Percentiles rank a stretch among this genome's conserved stretches.
Evolutionary conservation across 495 filamentous ascomycete genomes (phyloP).

Genomic region (Penicillium dipodomyicola): DNA sequence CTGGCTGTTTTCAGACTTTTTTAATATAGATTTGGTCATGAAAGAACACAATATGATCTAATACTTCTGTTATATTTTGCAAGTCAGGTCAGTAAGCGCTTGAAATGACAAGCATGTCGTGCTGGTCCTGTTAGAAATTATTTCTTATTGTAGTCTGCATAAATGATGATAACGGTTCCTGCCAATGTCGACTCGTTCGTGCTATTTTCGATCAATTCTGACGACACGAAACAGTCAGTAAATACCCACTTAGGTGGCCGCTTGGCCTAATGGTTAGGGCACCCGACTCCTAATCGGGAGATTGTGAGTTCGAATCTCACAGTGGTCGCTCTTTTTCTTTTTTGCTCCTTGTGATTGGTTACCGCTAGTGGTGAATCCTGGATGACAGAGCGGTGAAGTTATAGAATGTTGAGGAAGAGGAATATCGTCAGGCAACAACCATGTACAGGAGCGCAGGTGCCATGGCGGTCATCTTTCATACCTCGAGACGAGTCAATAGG

Average conservation of each 20-base stretch:
- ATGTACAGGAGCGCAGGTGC: too few species aligned
- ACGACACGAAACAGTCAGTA: too few species aligned
- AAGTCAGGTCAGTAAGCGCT: background rate
- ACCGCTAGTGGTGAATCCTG: too few species aligned
- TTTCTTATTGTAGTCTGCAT: too few species aligned
- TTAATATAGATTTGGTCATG: constrained; percentile 9
- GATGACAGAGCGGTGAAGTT: too few species aligned
- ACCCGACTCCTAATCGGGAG: background rate
- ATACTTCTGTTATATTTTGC: background rate
- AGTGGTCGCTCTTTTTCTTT: background rate
- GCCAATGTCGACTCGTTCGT: too few species aligned
- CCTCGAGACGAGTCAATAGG: background rate
- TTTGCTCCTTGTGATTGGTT: too few species aligned
- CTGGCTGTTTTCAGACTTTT: background rate
- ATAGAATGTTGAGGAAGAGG: too few species aligned
- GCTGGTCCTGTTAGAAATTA: background rate
- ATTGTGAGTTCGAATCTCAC: background rate
- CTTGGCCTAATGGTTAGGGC: background rate
- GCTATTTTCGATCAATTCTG: too few species aligned
- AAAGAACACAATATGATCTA: background rate
- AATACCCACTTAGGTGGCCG: background rate
- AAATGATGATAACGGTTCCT: too few species aligned
- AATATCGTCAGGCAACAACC: too few species aligned
- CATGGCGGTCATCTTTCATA: background rate
- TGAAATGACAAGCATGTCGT: background rate